Conservation (phyloP, 331 rosid genomes). For the Quercus phellos region DNA sequence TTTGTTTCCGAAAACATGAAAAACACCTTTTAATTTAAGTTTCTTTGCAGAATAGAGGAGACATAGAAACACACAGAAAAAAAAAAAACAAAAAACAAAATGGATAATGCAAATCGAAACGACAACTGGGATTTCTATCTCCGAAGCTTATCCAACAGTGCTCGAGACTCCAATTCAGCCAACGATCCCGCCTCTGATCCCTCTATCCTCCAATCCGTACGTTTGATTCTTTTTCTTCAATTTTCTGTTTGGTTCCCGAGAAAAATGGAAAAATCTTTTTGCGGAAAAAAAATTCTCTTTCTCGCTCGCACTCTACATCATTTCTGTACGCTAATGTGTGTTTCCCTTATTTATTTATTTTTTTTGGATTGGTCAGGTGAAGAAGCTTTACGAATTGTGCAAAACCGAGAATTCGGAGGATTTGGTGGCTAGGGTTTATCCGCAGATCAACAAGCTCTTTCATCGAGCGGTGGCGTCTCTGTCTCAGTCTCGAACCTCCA, state of each 20-base stretch:
- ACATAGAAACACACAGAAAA: no score
- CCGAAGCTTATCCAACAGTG: slow-evolving; percentile 54
- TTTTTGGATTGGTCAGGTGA: slow-evolving; percentile 44
- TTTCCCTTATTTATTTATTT: neutral
- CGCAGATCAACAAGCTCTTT: slow-evolving; percentile 74
- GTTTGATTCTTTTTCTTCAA: neutral
- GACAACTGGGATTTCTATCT: slow-evolving; percentile 76
- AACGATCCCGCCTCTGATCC: slow-evolving; percentile 89
- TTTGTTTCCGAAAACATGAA: no score
- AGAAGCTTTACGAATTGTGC: slow-evolving; percentile 67
- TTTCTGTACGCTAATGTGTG: neutral
- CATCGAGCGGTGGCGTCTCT: slow-evolving; percentile 81
- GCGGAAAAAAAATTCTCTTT: neutral
- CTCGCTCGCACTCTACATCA: neutral
- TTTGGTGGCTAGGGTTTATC: slow-evolving; percentile 80
- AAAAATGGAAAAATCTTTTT: neutral
- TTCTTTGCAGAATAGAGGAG: no score
- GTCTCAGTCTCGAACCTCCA: slow-evolving; percentile 77
- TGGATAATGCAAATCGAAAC: slow-evolving; percentile 34
- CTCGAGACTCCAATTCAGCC: slow-evolving; percentile 75
- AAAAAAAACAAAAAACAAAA: neutral
- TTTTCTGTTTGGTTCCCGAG: slow-evolving; percentile 6
- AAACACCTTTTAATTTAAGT: no score
- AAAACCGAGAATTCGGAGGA: slow-evolving; percentile 71
- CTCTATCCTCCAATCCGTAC: slow-evolving; percentile 65